These are phyloP conservation scores for Dendrothele bispora DNA, from an alignment of 768 basidiomycete species.

Conservation along the genomic window DNA sequence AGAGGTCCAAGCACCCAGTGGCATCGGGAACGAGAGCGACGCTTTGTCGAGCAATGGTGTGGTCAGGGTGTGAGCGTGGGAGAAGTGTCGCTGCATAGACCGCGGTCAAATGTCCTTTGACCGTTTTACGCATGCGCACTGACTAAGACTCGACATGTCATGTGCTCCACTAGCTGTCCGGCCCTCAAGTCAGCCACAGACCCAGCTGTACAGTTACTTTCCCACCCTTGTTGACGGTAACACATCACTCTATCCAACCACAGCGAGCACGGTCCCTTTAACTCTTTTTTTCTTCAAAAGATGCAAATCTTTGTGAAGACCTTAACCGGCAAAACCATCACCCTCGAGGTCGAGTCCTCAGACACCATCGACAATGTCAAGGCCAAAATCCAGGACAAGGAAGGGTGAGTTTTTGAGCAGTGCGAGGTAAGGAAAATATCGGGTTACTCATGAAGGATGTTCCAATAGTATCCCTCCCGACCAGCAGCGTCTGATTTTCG, in stretches of 20 bases:
- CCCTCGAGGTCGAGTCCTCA: slow-evolving; percentile 96
- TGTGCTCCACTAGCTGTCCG: too few species aligned
- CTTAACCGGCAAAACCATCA: slow-evolving; percentile 97
- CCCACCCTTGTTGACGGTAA: not conserved
- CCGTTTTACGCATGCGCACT: too few species aligned
- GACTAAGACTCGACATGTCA: too few species aligned
- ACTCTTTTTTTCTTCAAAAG: not conserved
- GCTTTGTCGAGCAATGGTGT: too few species aligned
- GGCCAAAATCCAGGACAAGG: slow-evolving; percentile 63
- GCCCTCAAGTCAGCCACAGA: too few species aligned
- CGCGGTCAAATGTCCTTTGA: too few species aligned
- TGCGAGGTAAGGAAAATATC: not conserved
- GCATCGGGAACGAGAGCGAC: too few species aligned
- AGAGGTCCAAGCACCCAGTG: too few species aligned
- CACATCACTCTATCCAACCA: not conserved
- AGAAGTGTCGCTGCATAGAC: too few species aligned
- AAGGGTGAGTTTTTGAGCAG: slow-evolving; percentile 42
- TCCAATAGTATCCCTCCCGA: slow-evolving; percentile 80
- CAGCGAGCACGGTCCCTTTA: not conserved
- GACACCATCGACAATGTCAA: slow-evolving; percentile 98
- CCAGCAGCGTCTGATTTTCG: slow-evolving; percentile 94
- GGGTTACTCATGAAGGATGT: not conserved
- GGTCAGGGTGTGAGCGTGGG: too few species aligned
- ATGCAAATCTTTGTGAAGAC: slow-evolving; percentile 49
- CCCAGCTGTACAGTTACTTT: slow-evolving; percentile 2